Conservation (phyloP, 2,329 filamentous ascomycete species). For the Ascochyta clinopodiicola region DNA sequence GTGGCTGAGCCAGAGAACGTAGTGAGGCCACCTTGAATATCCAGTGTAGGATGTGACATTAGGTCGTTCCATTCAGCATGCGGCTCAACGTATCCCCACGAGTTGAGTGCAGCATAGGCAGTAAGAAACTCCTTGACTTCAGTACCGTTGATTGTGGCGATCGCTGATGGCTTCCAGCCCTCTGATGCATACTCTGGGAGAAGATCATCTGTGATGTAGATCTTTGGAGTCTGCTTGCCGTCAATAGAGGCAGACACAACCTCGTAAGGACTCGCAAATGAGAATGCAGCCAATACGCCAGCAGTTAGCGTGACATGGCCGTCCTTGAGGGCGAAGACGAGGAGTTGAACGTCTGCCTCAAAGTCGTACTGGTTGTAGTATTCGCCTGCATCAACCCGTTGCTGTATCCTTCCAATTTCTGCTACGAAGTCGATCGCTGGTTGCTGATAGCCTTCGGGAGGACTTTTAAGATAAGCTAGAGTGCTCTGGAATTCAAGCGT, state of each 20-base stretch:
- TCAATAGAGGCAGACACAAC: slow-evolving; percentile 31
- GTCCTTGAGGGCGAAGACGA: slow-evolving; percentile 42
- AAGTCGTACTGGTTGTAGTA: slow-evolving; percentile 49
- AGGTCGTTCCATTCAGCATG: slow-evolving; percentile 52
- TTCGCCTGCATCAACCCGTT: slow-evolving; percentile 20
- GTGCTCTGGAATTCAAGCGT: slow-evolving; percentile 54
- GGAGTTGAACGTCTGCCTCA: slow-evolving; percentile 42
- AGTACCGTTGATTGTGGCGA: slow-evolving; percentile 30
- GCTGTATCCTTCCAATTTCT: slow-evolving; percentile 33
- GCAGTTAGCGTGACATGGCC: slow-evolving; percentile 34
- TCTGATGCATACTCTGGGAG: slow-evolving; percentile 23
- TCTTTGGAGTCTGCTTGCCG: slow-evolving; percentile 32
- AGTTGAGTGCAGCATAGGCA: slow-evolving; percentile 34
- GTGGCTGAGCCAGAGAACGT: slow-evolving; percentile 25
- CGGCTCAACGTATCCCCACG: slow-evolving; percentile 45
- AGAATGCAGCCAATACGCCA: slow-evolving; percentile 32
- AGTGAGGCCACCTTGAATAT: slow-evolving; percentile 26
- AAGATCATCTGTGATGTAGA: slow-evolving; percentile 41
- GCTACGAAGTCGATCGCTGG: slow-evolving; percentile 42
- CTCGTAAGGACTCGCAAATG: slow-evolving; percentile 30
- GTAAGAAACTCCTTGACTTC: slow-evolving; percentile 26
- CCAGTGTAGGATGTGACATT: slow-evolving; percentile 22
- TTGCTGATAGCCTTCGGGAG: slow-evolving; percentile 50
- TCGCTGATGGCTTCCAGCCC: slow-evolving; percentile 27
- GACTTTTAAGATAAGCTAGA: slow-evolving; percentile 49